Evolutionary conservation across 306 rosid genomes (phyloP).

Genomic region (Begonia masoniana): DNA sequence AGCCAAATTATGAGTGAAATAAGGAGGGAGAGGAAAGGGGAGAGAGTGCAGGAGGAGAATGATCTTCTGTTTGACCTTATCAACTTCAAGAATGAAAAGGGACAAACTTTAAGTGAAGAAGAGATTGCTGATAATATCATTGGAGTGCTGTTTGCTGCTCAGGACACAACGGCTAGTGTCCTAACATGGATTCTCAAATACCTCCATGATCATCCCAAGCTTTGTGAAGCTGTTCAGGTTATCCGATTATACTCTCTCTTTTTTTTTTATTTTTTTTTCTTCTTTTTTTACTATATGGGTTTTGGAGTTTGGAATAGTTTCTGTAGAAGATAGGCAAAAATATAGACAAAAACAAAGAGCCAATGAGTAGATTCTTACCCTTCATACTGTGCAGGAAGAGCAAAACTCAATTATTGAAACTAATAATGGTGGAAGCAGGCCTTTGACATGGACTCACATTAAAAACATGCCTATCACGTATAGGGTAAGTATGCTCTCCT

Average conservation of each 20-base stretch:
- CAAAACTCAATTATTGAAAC: slow-evolving; percentile 11
- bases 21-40: slow-evolving; percentile 9
- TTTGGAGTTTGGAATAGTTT: neutral
- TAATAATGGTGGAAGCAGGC: slow-evolving; percentile 8
- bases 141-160: slow-evolving; percentile 20
- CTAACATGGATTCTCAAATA: slow-evolving; percentile 19
- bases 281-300: neutral
- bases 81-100: slow-evolving; percentile 9
- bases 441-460: slow-evolving; percentile 13
- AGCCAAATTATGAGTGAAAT: slow-evolving; percentile 5
- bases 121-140: slow-evolving; percentile 16
- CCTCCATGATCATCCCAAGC: slow-evolving; percentile 7
- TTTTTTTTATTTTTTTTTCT: too few relatives aligned
- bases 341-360: neutral
- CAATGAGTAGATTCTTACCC: neutral
- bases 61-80: slow-evolving; percentile 12
- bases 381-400: slow-evolving; percentile 2
- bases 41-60: neutral
- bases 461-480: slow-evolving; percentile 13
- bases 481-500: slow-evolving; percentile 3
- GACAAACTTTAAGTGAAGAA: slow-evolving; percentile 6
- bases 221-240: slow-evolving; percentile 10
- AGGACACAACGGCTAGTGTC: slow-evolving; percentile 19
- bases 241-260: neutral
- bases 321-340: neutral